phyloP scores from a whole-genome alignment of 495 filamentous ascomycete species.

The Astrocystis sublimbata region DNA sequence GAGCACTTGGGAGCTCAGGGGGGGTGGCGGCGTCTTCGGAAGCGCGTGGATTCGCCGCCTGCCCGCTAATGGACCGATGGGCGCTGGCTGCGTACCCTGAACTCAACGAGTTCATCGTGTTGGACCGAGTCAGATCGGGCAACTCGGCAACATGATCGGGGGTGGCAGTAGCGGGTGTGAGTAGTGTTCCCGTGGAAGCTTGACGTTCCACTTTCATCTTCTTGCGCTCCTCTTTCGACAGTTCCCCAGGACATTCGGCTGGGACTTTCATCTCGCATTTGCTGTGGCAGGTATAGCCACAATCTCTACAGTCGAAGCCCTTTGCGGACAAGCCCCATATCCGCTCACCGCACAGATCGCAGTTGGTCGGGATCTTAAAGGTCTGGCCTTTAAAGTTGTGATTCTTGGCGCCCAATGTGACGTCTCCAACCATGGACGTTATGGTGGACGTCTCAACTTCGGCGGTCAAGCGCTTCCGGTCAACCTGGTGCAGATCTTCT shows the following conservation, averaged over 20 bases:
- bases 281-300: slow-evolving; percentile 95
- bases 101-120: slow-evolving; percentile 91
- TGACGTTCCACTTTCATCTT: slow-evolving; percentile 83
- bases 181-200: slow-evolving; percentile 67
- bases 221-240: slow-evolving; percentile 91
- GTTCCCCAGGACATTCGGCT: slow-evolving; percentile 90
- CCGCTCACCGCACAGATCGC: slow-evolving; percentile 90
- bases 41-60: slow-evolving; percentile 43
- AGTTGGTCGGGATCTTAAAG: slow-evolving; percentile 98
- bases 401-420: slow-evolving; percentile 85
- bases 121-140: slow-evolving; percentile 67
- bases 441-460: slow-evolving; percentile 93
- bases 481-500: slow-evolving; percentile 83
- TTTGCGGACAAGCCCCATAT: slow-evolving; percentile 97
- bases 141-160: slow-evolving; percentile 50
- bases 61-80: slow-evolving; percentile 67
- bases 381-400: slow-evolving; percentile 97
- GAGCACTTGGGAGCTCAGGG: slow-evolving; percentile 36
- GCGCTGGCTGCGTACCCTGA: slow-evolving; percentile 85
- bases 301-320: slow-evolving; percentile 92
- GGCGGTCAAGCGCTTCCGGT: slow-evolving; percentile 79
- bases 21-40: slow-evolving; percentile 47
- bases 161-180: slow-evolving; percentile 37
- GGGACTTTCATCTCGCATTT: slow-evolving; percentile 99
- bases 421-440: slow-evolving; percentile 79